A percentile compares a stretch with the other conserved stretches of the same genome.
These are phyloP conservation scores for Hanseniaspora mollemarum DNA, from an alignment of 805 yeast genomes.

Conservation along the genomic window DNA sequence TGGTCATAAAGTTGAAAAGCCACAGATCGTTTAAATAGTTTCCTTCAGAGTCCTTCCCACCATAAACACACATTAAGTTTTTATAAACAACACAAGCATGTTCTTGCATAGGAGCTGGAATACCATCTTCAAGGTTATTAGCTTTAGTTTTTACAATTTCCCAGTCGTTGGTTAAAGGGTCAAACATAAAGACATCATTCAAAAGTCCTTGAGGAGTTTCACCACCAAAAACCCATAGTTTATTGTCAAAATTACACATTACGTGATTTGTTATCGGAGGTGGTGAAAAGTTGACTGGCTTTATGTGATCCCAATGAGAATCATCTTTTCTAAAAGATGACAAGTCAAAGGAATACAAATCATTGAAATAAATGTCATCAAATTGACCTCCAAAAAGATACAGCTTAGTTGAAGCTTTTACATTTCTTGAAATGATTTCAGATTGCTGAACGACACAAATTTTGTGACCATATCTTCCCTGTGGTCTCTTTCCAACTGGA, in stretches of 20 bases:
- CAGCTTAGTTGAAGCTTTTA: constrained; percentile 47
- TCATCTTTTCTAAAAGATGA: constrained; percentile 73
- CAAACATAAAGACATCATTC: constrained; percentile 71
- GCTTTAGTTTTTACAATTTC: constrained; percentile 47
- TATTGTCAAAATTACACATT: constrained; percentile 67
- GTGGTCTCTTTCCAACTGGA: constrained; percentile 64
- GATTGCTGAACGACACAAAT: constrained; percentile 49
- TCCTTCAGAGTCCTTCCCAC: constrained; percentile 76
- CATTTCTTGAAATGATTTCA: constrained; percentile 28
- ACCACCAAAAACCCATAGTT: constrained; percentile 86
- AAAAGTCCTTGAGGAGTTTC: constrained; percentile 60
- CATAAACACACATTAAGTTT: constrained; percentile 71
- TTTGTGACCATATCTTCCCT: constrained; percentile 91
- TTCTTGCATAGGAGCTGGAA: constrained; percentile 80
- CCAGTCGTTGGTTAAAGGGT: constrained; percentile 63
- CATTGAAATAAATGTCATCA: constrained; percentile 70
- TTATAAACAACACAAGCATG: constrained; percentile 75
- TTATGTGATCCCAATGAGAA: constrained; percentile 71
- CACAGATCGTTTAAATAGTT: constrained; percentile 52
- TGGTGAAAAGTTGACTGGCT: constrained; percentile 38
- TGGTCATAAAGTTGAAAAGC: constrained; percentile 63
- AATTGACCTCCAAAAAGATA: constrained; percentile 93
- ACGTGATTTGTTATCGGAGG: constrained; percentile 88
- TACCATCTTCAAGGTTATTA: constrained; percentile 37
- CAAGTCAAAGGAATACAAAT: constrained; percentile 74